Conservation (phyloP, 2,329 filamentous ascomycete species). For the Epicoccum sorghinum region DNA sequence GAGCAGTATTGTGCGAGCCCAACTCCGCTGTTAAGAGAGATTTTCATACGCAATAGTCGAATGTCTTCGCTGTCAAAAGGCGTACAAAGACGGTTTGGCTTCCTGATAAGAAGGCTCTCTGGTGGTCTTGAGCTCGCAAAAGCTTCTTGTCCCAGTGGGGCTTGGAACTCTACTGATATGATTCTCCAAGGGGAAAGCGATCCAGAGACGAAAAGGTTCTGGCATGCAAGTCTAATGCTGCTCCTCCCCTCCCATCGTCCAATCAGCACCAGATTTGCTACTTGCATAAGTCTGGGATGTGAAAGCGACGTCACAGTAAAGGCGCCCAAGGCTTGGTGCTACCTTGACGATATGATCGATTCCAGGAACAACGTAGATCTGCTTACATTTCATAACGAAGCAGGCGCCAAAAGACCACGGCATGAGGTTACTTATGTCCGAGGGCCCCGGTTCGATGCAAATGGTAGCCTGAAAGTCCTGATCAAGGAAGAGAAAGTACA, state of each 20-base stretch:
- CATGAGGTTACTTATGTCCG: background rate
- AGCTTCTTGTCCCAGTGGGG: background rate
- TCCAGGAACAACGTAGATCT: slow-evolving; percentile 1
- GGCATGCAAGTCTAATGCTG: slow-evolving; percentile 15
- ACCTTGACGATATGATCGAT: slow-evolving; percentile 7
- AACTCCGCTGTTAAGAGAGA: slow-evolving; percentile 1
- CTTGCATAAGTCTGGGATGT: slow-evolving; percentile 15
- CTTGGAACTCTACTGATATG: slow-evolving; percentile 14
- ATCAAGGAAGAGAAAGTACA: slow-evolving; percentile 5
- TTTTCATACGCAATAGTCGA: slow-evolving; percentile 21
- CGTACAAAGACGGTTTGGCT: slow-evolving; percentile 13
- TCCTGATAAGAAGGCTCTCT: slow-evolving; percentile 16
- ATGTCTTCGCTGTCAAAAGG: slow-evolving; percentile 7
- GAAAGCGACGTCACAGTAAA: background rate
- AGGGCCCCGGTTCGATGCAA: background rate
- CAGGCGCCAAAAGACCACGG: background rate
- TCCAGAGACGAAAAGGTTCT: background rate
- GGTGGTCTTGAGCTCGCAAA: background rate
- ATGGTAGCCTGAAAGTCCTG: background rate
- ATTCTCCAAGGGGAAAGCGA: slow-evolving; percentile 16
- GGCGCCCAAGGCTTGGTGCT: slow-evolving; percentile 15
- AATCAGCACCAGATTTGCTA: background rate
- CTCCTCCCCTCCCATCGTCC: background rate
- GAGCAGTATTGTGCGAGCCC: background rate
- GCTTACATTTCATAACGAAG: slow-evolving; percentile 3